These are phyloP conservation scores for Xylaria intraflava DNA, from an alignment of 495 filamentous ascomycete genomes.

Conservation along the genomic window DNA sequence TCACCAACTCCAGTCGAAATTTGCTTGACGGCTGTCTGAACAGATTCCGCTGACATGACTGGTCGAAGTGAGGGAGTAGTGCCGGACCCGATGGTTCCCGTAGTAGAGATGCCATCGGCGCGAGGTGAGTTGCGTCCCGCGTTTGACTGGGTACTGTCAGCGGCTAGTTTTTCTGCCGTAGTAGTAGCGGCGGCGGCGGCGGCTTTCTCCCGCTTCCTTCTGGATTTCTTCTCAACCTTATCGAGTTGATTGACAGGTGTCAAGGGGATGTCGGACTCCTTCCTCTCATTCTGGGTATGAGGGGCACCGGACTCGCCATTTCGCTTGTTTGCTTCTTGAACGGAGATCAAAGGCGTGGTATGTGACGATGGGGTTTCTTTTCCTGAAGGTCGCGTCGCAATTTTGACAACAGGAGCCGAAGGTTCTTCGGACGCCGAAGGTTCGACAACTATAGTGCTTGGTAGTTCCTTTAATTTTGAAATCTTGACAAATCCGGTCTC, in stretches of 20 bases:
- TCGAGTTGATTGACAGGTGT: slow-evolving; percentile 36
- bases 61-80: slow-evolving; percentile 13
- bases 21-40: slow-evolving; percentile 37
- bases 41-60: slow-evolving; percentile 34
- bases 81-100: slow-evolving; percentile 13
- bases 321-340: slow-evolving; percentile 14
- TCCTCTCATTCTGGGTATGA: slow-evolving; percentile 29
- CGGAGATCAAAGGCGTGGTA: slow-evolving; percentile 7
- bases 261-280: slow-evolving; percentile 29
- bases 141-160: slow-evolving; percentile 23
- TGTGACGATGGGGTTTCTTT: slow-evolving; percentile 34
- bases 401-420: slow-evolving; percentile 31
- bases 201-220: slow-evolving; percentile 41
- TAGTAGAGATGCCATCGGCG: slow-evolving; percentile 3
- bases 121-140: slow-evolving; percentile 22
- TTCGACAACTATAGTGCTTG: slow-evolving; percentile 27
- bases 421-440: slow-evolving; percentile 19
- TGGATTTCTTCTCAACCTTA: slow-evolving; percentile 40
- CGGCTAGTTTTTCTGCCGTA: slow-evolving; percentile 24
- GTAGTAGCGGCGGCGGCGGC: slow-evolving; percentile 26
- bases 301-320: slow-evolving; percentile 9
- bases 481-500: slow-evolving; percentile 53
- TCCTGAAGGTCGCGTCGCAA: slow-evolving; percentile 25
- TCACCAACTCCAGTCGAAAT: slow-evolving; percentile 40
- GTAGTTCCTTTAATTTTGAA: slow-evolving; percentile 35